phyloP scores from a whole-genome alignment of 2,329 filamentous ascomycete species.

The Fusarium kyushuense region DNA sequence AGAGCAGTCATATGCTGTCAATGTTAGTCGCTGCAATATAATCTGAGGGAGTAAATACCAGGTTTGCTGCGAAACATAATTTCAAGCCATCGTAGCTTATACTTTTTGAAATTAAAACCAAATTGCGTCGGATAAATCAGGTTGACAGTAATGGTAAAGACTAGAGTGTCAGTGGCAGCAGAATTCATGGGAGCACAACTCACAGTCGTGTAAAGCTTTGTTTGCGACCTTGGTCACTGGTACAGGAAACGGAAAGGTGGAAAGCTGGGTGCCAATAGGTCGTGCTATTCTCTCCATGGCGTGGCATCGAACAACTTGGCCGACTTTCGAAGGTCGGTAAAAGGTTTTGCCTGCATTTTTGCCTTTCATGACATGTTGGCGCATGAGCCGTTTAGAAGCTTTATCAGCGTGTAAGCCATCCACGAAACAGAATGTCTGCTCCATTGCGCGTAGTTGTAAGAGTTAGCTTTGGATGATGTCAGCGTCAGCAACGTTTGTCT shows the following conservation, averaged over 20 bases:
- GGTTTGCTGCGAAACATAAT: constrained; percentile 12
- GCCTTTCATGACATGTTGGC: constrained; percentile 20
- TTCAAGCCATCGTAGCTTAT: constrained; percentile 11
- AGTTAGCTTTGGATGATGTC: constrained; percentile 1
- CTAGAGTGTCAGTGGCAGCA: neutral
- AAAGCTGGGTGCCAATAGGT: neutral
- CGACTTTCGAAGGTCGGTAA: neutral
- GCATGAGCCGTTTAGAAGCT: constrained; percentile 13
- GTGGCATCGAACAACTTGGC: neutral
- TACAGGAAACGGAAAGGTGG: constrained; percentile 10
- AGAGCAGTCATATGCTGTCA: constrained; percentile 3
- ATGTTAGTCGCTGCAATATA: fast-evolving
- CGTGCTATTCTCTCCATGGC: constrained; percentile 3
- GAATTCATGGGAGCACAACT: fast-evolving
- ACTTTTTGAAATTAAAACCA: neutral
- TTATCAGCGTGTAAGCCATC: constrained; percentile 10
- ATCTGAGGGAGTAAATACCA: neutral
- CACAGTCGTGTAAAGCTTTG: constrained; percentile 18
- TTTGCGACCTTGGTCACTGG: constrained; percentile 1
- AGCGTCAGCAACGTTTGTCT: neutral
- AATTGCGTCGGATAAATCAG: constrained; percentile 12
- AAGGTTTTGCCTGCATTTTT: constrained; percentile 25
- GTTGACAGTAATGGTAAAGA: constrained; percentile 2
- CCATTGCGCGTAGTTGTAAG: neutral
- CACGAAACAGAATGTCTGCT: constrained; percentile 17